Percentiles rank a stretch among this genome's conserved stretches.
Conservation (phyloP, 164 flowering plant species). For the Pachysandra terminalis region DNA sequence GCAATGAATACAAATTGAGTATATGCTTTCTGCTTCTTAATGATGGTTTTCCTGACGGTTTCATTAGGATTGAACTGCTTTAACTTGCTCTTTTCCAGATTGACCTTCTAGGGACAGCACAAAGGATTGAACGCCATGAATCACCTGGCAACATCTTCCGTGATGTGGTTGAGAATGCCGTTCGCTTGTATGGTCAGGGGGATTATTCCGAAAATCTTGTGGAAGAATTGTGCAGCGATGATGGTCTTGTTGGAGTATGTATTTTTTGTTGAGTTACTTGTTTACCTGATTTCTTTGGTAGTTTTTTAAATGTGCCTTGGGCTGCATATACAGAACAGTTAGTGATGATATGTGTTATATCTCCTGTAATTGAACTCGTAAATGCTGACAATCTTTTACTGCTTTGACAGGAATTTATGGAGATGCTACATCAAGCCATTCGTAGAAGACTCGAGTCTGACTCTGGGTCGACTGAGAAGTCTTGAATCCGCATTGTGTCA, state of each 20-base stretch:
- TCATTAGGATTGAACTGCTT: neutral
- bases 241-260: constrained; percentile 53
- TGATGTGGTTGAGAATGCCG: constrained; percentile 49
- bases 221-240: constrained; percentile 53
- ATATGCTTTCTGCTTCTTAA: neutral
- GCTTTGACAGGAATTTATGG: constrained; percentile 56
- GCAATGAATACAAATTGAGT: neutral
- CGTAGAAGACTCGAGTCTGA: constrained; percentile 31
- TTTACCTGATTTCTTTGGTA: neutral
- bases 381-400: neutral
- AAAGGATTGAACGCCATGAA: constrained; percentile 38
- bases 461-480: constrained; percentile 13
- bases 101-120: constrained; percentile 39
- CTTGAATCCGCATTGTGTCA: constrained; percentile 8
- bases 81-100: constrained; percentile 27
- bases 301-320: neutral
- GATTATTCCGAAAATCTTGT: constrained; percentile 28
- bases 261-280: neutral
- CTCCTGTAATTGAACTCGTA: too few relatives aligned
- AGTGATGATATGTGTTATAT: neutral
- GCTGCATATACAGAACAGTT: neutral
- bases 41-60: neutral
- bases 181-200: constrained; percentile 22
- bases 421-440: constrained; percentile 48
- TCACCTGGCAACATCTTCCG: constrained; percentile 59